Percentiles rank a stretch among this genome's conserved stretches.
Evolutionary conservation across 805 yeast species (phyloP).

Genomic region (Ogataea nitratoaversa): DNA sequence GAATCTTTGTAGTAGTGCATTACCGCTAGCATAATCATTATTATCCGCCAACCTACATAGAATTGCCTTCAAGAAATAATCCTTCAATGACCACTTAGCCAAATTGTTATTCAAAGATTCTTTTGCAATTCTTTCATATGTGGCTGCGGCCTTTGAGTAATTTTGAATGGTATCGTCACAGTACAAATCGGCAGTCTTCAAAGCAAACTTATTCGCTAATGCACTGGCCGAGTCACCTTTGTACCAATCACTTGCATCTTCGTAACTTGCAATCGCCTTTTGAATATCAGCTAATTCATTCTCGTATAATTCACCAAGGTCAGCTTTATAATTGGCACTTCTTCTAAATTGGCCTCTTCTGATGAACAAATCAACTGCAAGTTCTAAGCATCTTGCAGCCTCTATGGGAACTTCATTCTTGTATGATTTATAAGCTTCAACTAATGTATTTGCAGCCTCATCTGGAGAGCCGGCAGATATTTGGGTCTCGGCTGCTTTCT

Average conservation of each 20-base stretch:
- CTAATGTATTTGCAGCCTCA: slow-evolving; percentile 85
- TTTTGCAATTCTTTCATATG: slow-evolving; percentile 75
- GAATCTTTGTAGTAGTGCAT: slow-evolving; percentile 61
- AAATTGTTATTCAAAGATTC: slow-evolving; percentile 69
- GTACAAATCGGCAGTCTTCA: slow-evolving; percentile 85
- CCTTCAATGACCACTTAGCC: slow-evolving; percentile 89
- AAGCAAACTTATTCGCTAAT: slow-evolving; percentile 77
- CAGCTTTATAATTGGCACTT: slow-evolving; percentile 92
- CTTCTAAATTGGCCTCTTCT: slow-evolving; percentile 92
- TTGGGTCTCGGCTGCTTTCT: slow-evolving; percentile 81
- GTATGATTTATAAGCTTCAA: slow-evolving; percentile 88
- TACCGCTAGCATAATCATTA: slow-evolving; percentile 83
- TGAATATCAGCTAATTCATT: slow-evolving; percentile 60
- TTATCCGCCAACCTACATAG: slow-evolving; percentile 73
- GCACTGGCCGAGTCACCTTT: slow-evolving; percentile 92
- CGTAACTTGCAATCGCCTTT: slow-evolving; percentile 74
- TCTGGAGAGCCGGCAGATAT: slow-evolving; percentile 71
- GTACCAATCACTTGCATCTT: slow-evolving; percentile 95
- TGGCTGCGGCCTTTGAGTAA: slow-evolving; percentile 68
- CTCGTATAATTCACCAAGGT: slow-evolving; percentile 84
- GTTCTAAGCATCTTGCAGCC: slow-evolving; percentile 71
- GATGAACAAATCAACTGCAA: slow-evolving; percentile 81
- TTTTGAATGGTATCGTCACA: slow-evolving; percentile 62
- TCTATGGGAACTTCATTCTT: slow-evolving; percentile 67
- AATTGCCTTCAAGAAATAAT: slow-evolving; percentile 79